Base-by-base conservation (phyloP, 176 grass and related monocot species). In the Tillandsia leiboldiana region DNA sequence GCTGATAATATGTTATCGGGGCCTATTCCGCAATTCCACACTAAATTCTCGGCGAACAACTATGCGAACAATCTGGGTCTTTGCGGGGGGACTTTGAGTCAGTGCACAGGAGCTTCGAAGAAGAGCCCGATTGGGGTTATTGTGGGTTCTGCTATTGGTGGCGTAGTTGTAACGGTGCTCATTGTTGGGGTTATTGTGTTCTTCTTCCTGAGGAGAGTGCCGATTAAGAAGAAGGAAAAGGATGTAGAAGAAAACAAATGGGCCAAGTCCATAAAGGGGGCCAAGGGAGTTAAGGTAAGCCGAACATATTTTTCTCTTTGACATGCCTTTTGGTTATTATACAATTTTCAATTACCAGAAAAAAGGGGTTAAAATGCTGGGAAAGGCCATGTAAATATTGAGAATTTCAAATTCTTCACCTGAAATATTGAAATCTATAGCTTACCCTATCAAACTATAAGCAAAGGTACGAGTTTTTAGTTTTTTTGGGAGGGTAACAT, bases 221-320 rank as follows among this genome's bases (percentile, higher is more conserved):
- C 94, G 51, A 64, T 70, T 2, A 97, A 83, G 76, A 96, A 88
- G 78, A 92, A 84, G 62, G 79, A 69, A 77, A 96, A 92, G 51
- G 86, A 86, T 26, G 26, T 87, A 52, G 94, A 92, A 87, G 94
- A 92, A 83, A 97, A 97, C 70, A 97, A 79, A 53, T 97, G 94
- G 94, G 94, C 87, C 14, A 92, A 97, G 75, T 81, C 75, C 78
- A 92, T 97, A 48, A 97, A 92, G 77, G 84, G 89, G 51, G 33
- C 82, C 52, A 97, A 90, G 90, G 82, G 89, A 72, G 75, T 69
- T 20, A 92, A 97, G 89, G 94, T 83, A 87, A 74, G 78, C 1
- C 9, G 22, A 22, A 29, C 63, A 26, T 66, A 10, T 6, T 66
- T 66, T 50, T 75, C 69, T 68, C 24, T 49, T 78, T 57, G 12